Evolutionary conservation across 2,329 filamentous ascomycete genomes (phyloP).

Genomic region (Plectosphaerella cucumerina): DNA sequence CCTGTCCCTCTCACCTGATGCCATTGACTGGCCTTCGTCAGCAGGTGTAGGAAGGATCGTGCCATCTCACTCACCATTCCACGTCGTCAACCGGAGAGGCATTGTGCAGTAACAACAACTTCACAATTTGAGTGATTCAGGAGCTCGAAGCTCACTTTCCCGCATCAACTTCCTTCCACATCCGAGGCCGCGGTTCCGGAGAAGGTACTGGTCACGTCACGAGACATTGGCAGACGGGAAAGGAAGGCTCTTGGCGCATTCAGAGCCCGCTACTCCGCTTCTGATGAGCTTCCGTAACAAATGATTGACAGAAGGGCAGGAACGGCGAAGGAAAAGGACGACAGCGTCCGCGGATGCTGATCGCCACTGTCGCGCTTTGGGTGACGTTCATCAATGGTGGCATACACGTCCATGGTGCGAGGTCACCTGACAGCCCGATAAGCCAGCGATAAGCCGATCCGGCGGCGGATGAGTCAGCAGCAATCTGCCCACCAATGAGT

Average conservation of each 20-base stretch:
- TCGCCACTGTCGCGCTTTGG: too few species aligned
- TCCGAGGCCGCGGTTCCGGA: not conserved
- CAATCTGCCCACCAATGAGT: conserved; percentile 6
- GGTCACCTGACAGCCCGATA: too few species aligned
- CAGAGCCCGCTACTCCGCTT: too few species aligned
- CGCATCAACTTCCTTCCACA: not conserved
- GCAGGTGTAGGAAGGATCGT: not conserved
- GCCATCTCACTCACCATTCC: conserved; percentile 62
- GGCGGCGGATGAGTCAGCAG: not conserved
- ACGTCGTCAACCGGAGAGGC: conserved; percentile 77
- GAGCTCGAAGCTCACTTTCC: too few species aligned
- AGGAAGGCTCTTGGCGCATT: not conserved
- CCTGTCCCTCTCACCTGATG: conserved; percentile 60
- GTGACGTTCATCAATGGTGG: too few species aligned
- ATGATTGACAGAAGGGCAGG: too few species aligned
- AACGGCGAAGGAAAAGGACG: too few species aligned
- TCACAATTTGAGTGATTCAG: too few species aligned
- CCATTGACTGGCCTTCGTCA: conserved; percentile 60
- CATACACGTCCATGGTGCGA: too few species aligned
- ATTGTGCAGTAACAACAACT: conserved; percentile 36
- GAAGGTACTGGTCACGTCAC: not conserved
- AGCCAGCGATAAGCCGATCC: too few species aligned
- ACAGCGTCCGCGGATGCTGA: too few species aligned
- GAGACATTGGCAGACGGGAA: not conserved
- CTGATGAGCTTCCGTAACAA: too few species aligned